Evolutionary conservation across 176 grass and related monocot genomes (phyloP), one percentile per base, ranked within the genome.

Genomic region (Hsuehochloa calcarea): DNA sequence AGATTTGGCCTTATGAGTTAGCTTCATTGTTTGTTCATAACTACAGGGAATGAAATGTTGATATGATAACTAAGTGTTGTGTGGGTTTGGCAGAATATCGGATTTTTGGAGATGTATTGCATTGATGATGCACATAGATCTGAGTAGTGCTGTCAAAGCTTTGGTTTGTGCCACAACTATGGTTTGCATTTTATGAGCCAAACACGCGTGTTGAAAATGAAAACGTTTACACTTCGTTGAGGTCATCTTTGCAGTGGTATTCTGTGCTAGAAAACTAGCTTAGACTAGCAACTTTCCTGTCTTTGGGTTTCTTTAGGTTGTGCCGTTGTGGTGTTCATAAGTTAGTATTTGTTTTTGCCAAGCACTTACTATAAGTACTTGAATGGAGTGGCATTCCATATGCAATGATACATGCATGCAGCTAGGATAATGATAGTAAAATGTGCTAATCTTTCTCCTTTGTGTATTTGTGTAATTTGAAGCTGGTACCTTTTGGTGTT

Each of bases 381-480:
- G 6, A 35, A 38, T 74, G 40, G 70, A 66, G 50, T 44, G 62
- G 58, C 31, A 64, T 40, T 77, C 13, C 25, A 2, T 55, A 25
- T 79, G 16, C 86, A 41, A 31, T 3, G 34, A 70, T 60, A 60
- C 16, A 49, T 5, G 14, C 27, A 68, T 62, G 3, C 23, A 19
- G 40, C 70, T 51, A 85, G 5, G 73, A 52, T 29, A 55, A 75
- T 79, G 71, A 35, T 81, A 26, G 45, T 43, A 76, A 58, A 43
- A 2, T 7, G 6, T 39, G 38, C 31, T 64, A 9, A 68, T 11
- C 15, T 19, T 74, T 56, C 20, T 65, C 41, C 22, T 69, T 70
- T 49, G 39, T 15, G n/a, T 4, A 77, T 75, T 19, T 68, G 12
- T 75, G 62, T 71, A 74, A n/a, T 49, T 61, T 71, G 51, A 61